These are phyloP conservation scores for Botryotinia globosa DNA, from an alignment of 2,329 filamentous ascomycete genomes.

Conservation along the genomic window DNA sequence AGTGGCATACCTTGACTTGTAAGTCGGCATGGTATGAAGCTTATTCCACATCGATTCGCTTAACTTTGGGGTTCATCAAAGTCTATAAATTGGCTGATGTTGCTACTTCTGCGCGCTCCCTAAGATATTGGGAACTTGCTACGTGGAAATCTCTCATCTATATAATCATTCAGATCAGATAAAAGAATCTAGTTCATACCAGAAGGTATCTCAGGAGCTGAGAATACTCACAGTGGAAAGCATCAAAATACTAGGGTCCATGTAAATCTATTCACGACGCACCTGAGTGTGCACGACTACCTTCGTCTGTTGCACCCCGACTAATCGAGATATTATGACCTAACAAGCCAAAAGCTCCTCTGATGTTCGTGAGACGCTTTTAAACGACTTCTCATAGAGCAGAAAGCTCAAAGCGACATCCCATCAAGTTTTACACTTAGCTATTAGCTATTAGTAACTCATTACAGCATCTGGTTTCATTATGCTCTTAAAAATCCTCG, in stretches of 20 bases:
- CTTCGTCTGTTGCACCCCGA: background rate
- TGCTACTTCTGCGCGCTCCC: background rate
- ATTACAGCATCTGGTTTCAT: background rate
- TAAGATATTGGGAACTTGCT: background rate
- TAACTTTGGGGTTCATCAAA: background rate
- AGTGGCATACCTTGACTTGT: fast-evolving
- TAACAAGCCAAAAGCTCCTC: background rate
- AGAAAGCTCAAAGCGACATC: background rate
- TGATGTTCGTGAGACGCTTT: too few species aligned
- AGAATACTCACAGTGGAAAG: background rate
- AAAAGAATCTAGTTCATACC: background rate
- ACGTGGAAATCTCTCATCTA: too few species aligned
- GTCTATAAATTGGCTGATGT: background rate
- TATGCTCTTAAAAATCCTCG: too few species aligned
- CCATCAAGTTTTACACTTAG: background rate
- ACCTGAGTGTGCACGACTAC: background rate
- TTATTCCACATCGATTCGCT: background rate
- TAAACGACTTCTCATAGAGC: background rate
- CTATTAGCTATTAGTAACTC: background rate
- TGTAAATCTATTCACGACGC: background rate
- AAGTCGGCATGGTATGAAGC: background rate
- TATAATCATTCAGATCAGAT: background rate
- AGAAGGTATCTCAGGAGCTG: background rate
- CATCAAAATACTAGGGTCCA: background rate
- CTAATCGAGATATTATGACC: background rate